Evolutionary conservation across 2,329 filamentous ascomycete species (phyloP), one percentile per base, ranked within the genome.

Genomic region (Exophiala viscosa): DNA sequence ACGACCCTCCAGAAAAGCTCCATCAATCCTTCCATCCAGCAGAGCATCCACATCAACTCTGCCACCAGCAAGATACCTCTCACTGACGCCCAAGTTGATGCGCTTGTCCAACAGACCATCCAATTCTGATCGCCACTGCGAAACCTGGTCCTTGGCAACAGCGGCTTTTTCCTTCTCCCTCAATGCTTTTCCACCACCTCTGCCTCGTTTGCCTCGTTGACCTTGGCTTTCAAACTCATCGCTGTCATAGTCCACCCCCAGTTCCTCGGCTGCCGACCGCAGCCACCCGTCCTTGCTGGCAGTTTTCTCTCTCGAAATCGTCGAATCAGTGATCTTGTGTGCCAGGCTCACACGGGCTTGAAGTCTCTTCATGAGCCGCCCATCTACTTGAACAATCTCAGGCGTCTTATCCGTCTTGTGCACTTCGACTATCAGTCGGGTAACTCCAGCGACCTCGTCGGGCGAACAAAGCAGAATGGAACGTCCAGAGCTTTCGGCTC

Each of bases 191-290:
- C 90, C 90, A 33, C 89, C 78, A 3, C 90, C 90, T 43, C 90
- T 79, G 0, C 87, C 86, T 44, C 81, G 80, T 64, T 79, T 78
- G 48, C 76, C 78, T 5, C 84, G 82, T 6, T 72, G 73, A 1
- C 76, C 78, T 35, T 78, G 71, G 60, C 87, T 75, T 39, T 80
- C 87, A 57, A 96, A 86, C 41, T 95, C 90, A 33, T 95, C 90
- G 55, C 84, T 87, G 66, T 97, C 90, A 66, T 95, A 96, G 47
- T 96, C 92, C 0, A 97, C 88, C 1, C 93, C 93, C 0, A 99
- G 77, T 59, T 97, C 92, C 52, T 96, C 90, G 0, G 93, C 93
- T 0, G 90, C 91, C 43, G 82, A 82, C 39, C 83, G 83, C 62
- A 97, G 76, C 84, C 91, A 93, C 50, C 89, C 83, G 60, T 96